phyloP scores from a whole-genome alignment of 352 stramenopile genomes.

The Pythium biforme region DNA sequence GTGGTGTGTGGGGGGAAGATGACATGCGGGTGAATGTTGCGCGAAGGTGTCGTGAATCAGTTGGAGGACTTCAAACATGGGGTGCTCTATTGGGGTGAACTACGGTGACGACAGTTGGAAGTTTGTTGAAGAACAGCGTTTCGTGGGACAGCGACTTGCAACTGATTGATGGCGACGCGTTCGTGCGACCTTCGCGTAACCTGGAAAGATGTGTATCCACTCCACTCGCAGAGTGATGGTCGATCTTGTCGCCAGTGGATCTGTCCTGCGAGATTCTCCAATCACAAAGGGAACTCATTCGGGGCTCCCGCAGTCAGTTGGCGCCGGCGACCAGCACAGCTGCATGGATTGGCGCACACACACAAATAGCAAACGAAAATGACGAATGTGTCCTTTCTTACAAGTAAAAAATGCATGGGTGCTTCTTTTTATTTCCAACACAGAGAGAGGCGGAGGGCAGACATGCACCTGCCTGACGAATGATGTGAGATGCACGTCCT shows the following conservation, averaged over 20 bases:
- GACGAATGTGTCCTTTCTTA: too few relatives aligned
- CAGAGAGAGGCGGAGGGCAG: too few relatives aligned
- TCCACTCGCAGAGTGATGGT: constrained; percentile 8
- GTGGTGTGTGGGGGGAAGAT: not conserved
- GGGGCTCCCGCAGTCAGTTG: constrained; percentile 12
- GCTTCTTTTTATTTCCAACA: too few relatives aligned
- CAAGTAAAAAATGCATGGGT: too few relatives aligned
- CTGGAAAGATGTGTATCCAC: not conserved
- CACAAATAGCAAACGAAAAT: too few relatives aligned
- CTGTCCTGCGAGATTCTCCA: not conserved
- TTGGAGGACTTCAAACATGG: constrained; percentile 16
- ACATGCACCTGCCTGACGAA: too few relatives aligned
- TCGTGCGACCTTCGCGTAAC: constrained; percentile 6
- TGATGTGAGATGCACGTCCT: too few relatives aligned
- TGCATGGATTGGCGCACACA: constrained; percentile 3
- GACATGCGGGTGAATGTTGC: constrained; percentile 6
- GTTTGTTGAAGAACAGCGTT: constrained; percentile 3
- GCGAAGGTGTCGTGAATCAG: constrained; percentile 26
- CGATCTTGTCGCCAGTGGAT: constrained; percentile 1
- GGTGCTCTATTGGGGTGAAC: not conserved
- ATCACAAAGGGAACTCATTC: constrained; percentile 5
- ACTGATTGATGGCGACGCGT: not conserved
- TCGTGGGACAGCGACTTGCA: not conserved
- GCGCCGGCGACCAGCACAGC: not conserved
- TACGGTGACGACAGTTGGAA: not conserved